Base-by-base conservation (phyloP, 306 rosid species). In the Adenanthera pavonina region DNA sequence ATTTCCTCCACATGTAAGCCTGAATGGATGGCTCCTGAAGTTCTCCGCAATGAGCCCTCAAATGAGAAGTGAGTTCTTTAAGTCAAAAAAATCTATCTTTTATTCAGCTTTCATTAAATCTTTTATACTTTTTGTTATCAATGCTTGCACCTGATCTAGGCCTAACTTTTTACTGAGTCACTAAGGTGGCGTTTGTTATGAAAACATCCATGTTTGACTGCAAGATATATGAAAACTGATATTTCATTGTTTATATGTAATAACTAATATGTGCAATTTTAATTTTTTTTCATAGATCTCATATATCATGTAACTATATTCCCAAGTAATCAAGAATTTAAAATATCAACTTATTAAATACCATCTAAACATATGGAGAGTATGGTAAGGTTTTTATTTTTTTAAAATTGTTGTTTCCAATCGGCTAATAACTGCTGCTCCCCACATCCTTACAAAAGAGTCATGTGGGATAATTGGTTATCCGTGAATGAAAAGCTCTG, bases 1-100 rank as follows among this genome's bases (percentile, higher is more conserved):
- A 44, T 54, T 72, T 64, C 54, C 69, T 57, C 67, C 33, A 60
- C 61, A 60, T 73, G 76, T 57, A 77, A 86, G 89, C 87, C 89
- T 84, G 87, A 86, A 81, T 86, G 89, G 89, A 86, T 86, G 89
- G 89, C 89, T 36, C 89, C 89, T 3, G 89, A 86, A 81, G 85
- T 81, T 77, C 89, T 86, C 72, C 89, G 89, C 10, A 83, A 84
- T 36, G 89, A 84, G 79, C 85, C 84, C 72, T 86, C 89, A 30
- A 83, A 86, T 69, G 89, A 86, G 81, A 86, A 86, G 89, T 86
- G 78, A 53, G 78, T 74, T 46, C 53, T 69, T 15, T 38, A 41
- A 17, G 65, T 14, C 11, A 4, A 30, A 52, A 51, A 33, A 53
- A 57, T 6, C 30, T 6, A 16, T 52, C 11, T 52, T 49, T 7